These are phyloP conservation scores for Candolleomyces efflorescens DNA, from an alignment of 768 basidiomycete species.

Conservation along the genomic window DNA sequence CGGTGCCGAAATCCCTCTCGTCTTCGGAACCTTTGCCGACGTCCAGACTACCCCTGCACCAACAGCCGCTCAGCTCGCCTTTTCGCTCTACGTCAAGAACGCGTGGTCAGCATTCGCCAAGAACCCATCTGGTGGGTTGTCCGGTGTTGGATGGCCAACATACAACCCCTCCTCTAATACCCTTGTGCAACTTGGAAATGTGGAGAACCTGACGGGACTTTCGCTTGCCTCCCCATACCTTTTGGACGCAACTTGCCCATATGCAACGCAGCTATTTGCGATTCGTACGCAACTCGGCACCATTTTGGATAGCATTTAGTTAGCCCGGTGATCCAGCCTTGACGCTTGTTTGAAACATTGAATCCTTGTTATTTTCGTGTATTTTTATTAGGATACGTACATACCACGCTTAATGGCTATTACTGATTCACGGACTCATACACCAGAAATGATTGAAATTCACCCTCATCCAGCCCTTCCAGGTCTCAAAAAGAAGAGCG, in stretches of 20 bases:
- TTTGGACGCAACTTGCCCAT: conserved; percentile 6
- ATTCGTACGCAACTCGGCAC: neutral
- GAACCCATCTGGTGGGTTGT: conserved; percentile 28
- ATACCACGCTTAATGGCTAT: no score
- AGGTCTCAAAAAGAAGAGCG: no score
- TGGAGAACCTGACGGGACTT: conserved; percentile 13
- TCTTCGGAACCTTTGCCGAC: conserved; percentile 30
- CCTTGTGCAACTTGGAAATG: conserved; percentile 19
- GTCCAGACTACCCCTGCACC: conserved; percentile 17
- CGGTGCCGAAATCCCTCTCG: conserved; percentile 33
- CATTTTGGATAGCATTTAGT: neutral
- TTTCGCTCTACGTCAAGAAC: conserved; percentile 30
- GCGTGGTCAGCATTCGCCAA: conserved; percentile 42
- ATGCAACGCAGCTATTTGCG: neutral
- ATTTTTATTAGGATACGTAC: no score
- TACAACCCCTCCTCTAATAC: conserved; percentile 15
- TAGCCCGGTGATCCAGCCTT: neutral
- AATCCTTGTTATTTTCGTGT: no score
- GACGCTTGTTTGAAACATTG: no score
- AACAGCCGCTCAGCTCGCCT: conserved; percentile 21
- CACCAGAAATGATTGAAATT: no score
- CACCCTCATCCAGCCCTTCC: no score
- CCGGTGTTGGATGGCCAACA: conserved; percentile 16
- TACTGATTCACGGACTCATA: no score
- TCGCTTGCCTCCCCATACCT: conserved; percentile 9